Evolutionary conservation across 1,284 basidiomycete species (phyloP), one percentile per base, ranked within the genome.

Genomic region (Sporisorium iseilematis-ciliati): DNA sequence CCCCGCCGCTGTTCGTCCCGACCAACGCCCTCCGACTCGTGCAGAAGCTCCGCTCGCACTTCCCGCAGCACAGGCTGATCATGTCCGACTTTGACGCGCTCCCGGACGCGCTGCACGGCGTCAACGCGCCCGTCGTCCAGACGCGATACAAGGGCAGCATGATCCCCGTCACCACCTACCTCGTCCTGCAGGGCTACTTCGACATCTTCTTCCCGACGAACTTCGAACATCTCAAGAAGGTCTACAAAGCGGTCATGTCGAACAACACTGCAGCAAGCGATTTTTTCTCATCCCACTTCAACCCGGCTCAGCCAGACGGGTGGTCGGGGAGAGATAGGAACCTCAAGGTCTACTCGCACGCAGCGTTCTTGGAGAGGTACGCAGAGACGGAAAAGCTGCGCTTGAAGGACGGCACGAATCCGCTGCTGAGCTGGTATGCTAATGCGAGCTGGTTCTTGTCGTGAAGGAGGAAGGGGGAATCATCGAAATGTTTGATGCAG

Each of bases 171-270:
- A 89, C 91, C 65, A 98, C 93, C 18, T 90, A 97, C 69, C 90
- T 96, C 77, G 97, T 99, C 63, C 91, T 92, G 76, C 97, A 93
- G 83, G 97, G 97, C 12, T 96, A 91, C 87, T 99, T 99, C 86
- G 97, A 99, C 86, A 99, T 99, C 75, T 95, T 99, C 88, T 99
- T 99, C 88, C 97, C 97, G 2, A 99, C 96, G 7, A 88, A 95
- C 83, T 99, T 99, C 78, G 89, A 90, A 56, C 89, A 89, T 21
- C 88, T 99, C 26, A 42, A 55, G 2, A 58, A 72, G 12, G 51
- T 82, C 5, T 85, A 86, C 53, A 49, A 29, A 14, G 7, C 23
- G 42, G n/a, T 62, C 31, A 14, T 60, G 54, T 10, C 57, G 46
- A 31, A 35, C 33, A 35, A 8, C 33, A 14, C 21, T 12, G 14